Conservation (phyloP, 192 early-diverging fungal genomes). For the Chytriomyces confervae region DNA sequence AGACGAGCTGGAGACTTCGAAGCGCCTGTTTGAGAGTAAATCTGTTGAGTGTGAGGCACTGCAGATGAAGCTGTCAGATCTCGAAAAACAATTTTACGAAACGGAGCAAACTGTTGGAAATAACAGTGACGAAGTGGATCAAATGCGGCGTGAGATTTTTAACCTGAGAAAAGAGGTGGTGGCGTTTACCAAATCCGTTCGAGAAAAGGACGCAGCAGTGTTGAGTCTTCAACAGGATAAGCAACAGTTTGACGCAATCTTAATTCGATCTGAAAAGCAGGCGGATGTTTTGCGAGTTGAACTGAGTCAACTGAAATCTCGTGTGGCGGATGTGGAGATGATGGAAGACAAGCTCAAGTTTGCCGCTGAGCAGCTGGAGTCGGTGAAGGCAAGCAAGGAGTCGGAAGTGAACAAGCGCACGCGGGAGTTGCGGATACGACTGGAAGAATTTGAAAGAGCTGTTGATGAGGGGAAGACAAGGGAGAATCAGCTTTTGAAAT, state of each 20-base stretch:
- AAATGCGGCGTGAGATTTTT: constrained; percentile 41
- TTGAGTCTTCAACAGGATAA: constrained; percentile 51
- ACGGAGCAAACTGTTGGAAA: constrained; percentile 34
- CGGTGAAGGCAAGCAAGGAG: constrained; percentile 28
- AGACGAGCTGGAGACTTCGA: constrained; percentile 55
- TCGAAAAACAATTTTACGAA: constrained; percentile 58
- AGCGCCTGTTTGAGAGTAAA: constrained; percentile 59
- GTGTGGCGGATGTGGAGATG: constrained; percentile 42
- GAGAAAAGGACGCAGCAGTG: constrained; percentile 63
- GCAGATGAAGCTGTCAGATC: constrained; percentile 50
- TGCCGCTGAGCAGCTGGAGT: constrained; percentile 28
- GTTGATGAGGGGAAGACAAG: constrained; percentile 71
- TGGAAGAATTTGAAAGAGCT: constrained; percentile 58
- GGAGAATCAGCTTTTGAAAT: constrained; percentile 69
- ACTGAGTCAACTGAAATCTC: constrained; percentile 34
- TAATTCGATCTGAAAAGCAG: constrained; percentile 50
- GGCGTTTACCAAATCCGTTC: constrained; percentile 41
- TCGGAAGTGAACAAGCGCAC: constrained; percentile 13
- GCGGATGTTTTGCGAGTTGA: constrained; percentile 47
- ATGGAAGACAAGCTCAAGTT: constrained; percentile 42
- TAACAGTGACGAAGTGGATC: constrained; percentile 42
- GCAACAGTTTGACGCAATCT: constrained; percentile 64
- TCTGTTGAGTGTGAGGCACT: constrained; percentile 58
- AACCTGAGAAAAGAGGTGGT: constrained; percentile 35
- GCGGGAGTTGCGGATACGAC: constrained; percentile 10